Percentiles rank a stretch among this genome's conserved stretches.
Conservation (phyloP, 1,284 basidiomycete genomes). For the Cutaneotrichosporon cavernicola region DNA sequence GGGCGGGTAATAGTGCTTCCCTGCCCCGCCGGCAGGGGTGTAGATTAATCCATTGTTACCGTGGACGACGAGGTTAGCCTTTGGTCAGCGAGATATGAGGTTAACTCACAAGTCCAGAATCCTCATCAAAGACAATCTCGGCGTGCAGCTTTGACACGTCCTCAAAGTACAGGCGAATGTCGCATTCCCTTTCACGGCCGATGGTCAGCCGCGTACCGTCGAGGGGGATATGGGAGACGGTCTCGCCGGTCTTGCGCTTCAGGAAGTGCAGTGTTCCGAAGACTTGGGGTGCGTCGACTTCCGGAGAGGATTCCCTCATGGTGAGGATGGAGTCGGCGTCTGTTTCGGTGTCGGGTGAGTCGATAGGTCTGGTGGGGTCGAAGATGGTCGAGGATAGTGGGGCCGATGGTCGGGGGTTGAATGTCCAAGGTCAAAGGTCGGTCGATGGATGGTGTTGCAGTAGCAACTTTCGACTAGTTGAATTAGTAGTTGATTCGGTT, state of each 20-base stretch:
- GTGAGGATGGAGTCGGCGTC: neutral
- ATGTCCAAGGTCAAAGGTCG: neutral
- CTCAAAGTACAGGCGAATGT: constrained; percentile 48
- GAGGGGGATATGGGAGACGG: constrained; percentile 37
- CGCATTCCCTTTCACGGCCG: constrained; percentile 45
- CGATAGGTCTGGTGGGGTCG: neutral
- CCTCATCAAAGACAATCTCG: constrained; percentile 47
- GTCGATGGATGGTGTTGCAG: neutral
- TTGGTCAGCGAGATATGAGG: neutral
- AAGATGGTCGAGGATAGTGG: neutral
- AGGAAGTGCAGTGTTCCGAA: constrained; percentile 40
- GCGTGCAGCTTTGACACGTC: constrained; percentile 51
- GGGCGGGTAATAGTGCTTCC: constrained; percentile 29
- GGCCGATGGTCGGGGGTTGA: neutral
- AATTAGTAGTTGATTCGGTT: too few relatives aligned
- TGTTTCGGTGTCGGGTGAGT: neutral
- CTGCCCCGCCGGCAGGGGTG: constrained; percentile 21
- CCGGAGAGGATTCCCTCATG: constrained; percentile 16
- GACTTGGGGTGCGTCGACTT: constrained; percentile 10
- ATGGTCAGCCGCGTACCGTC: constrained; percentile 43
- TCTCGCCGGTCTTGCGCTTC: constrained; percentile 34
- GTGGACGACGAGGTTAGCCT: constrained; percentile 44
- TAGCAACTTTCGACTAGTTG: too few relatives aligned
- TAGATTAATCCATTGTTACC: constrained; percentile 42
- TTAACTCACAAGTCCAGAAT: constrained; percentile 36